Conservation (phyloP, 441 rosid genomes). For the Gossypium schwendimanii region DNA sequence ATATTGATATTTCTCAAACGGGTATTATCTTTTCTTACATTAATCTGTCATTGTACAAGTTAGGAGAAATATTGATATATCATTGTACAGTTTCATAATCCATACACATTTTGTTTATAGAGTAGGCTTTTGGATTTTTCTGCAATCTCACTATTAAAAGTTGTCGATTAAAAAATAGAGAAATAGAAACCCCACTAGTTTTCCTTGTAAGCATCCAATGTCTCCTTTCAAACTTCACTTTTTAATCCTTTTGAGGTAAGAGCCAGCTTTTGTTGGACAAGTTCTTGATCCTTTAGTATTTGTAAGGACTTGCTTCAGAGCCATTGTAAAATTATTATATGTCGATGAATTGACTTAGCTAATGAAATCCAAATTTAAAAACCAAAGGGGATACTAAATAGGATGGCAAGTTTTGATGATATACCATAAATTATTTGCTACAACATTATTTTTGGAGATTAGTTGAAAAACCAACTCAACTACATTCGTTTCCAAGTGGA, state of each 20-base stretch:
- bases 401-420: neutral
- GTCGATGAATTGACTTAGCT: neutral
- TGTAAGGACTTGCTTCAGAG: constrained; percentile 15
- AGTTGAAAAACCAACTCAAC: constrained; percentile 9
- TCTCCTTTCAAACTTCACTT: constrained; percentile 17
- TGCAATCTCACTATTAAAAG: constrained; percentile 39
- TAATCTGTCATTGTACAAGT: neutral
- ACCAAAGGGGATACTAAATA: neutral
- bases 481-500: neutral
- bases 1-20: neutral
- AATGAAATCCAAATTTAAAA: neutral
- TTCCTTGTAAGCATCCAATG: constrained; percentile 51
- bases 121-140: constrained; percentile 34
- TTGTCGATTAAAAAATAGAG: constrained; percentile 22
- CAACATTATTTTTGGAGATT: neutral
- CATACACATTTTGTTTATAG: constrained; percentile 7
- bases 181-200: constrained; percentile 37
- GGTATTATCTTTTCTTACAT: neutral
- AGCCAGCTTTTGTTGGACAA: constrained; percentile 14
- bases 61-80: neutral
- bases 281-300: constrained; percentile 13
- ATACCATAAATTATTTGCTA: neutral
- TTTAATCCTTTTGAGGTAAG: constrained; percentile 33
- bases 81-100: neutral
- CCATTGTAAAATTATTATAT: neutral